Evolutionary conservation across 495 filamentous ascomycete genomes (phyloP).

Genomic region (Aspergillus mulundensis): DNA sequence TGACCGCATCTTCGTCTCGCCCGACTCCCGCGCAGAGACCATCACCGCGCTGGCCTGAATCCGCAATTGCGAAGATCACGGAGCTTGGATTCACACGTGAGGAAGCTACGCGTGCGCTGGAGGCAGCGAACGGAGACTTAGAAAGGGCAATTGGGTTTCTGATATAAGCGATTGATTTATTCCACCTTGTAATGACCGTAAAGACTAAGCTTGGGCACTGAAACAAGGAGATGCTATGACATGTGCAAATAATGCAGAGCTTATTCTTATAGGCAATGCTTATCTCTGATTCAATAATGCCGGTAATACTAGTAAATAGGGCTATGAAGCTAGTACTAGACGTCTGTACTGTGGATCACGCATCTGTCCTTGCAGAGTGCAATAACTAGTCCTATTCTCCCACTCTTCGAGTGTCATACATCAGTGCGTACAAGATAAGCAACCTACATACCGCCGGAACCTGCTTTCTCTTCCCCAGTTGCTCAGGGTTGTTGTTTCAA

Average conservation of each 20-base stretch:
- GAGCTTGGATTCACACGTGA: slow-evolving; percentile 75
- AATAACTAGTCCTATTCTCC: not conserved
- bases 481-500: not conserved
- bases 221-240: not conserved
- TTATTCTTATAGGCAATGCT: slow-evolving; percentile 1
- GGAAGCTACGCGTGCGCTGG: slow-evolving; percentile 73
- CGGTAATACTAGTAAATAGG: not conserved
- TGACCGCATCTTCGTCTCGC: slow-evolving; percentile 13
- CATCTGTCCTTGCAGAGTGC: not conserved
- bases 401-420: not conserved
- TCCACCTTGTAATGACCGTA: not conserved
- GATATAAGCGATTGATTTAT: slow-evolving; percentile 39
- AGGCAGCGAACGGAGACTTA: slow-evolving; percentile 79
- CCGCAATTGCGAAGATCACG: slow-evolving; percentile 59
- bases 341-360: not conserved
- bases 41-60: slow-evolving; percentile 38
- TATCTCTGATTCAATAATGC: not conserved
- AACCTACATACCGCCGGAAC: not conserved
- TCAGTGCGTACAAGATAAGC: slow-evolving; percentile 3
- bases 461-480: not conserved
- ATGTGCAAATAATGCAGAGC: slow-evolving; percentile 3
- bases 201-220: not conserved
- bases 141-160: slow-evolving; percentile 82
- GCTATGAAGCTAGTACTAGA: not conserved
- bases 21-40: slow-evolving; percentile 26